Conservation (phyloP, 2,329 filamentous ascomycete species). For the Lachnellula arida region DNA sequence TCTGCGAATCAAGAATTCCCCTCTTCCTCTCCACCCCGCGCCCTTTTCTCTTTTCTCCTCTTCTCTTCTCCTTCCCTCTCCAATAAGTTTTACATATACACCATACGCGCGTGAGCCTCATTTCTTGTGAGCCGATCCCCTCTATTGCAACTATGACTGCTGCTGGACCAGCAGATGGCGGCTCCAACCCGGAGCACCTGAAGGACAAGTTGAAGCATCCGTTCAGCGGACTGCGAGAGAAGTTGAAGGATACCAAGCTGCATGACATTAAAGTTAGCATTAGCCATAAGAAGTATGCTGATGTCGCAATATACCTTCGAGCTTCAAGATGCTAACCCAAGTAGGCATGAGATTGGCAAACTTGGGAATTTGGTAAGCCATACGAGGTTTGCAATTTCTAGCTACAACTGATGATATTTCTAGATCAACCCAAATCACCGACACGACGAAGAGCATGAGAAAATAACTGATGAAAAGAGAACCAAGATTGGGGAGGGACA, state of each 20-base stretch:
- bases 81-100: background rate
- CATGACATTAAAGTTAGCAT: conserved; percentile 54
- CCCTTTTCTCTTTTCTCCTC: background rate
- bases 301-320: background rate
- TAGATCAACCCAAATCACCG: conserved; percentile 79
- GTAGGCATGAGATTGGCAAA: conserved; percentile 56
- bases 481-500: conserved; percentile 66
- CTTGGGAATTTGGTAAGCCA: conserved; percentile 54
- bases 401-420: background rate
- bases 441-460: conserved; percentile 89
- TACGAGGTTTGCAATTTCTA: background rate
- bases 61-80: background rate
- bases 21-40: background rate
- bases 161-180: conserved; percentile 25
- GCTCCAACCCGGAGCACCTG: conserved; percentile 22
- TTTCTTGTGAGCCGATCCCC: background rate
- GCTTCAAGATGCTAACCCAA: conserved; percentile 2
- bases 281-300: conserved; percentile 52
- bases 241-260: conserved; percentile 49
- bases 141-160: conserved; percentile 20
- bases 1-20: background rate
- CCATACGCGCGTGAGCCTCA: background rate
- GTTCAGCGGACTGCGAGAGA: conserved; percentile 44
- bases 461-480: conserved; percentile 77
- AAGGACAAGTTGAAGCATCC: conserved; percentile 46